Base-by-base conservation (phyloP, 306 rosid genomes). In the Casuarina glauca region DNA sequence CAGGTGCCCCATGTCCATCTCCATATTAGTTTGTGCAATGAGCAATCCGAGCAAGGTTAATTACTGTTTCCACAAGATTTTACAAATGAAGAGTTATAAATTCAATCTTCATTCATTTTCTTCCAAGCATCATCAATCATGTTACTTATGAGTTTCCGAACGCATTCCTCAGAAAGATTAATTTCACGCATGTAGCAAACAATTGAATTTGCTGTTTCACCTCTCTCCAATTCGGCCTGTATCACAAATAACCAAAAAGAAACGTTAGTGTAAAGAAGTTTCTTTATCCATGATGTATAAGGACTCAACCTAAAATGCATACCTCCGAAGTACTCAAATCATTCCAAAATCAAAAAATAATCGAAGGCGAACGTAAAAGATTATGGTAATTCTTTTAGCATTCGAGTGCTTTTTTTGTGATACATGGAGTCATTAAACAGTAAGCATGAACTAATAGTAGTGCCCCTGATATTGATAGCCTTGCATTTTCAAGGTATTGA, bases 251-350 rank as follows among this genome's bases (percentile, higher is more conserved):
- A 51, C 1, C 1, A 1, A 6, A 4, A 9, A 49, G 13, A 38
- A 5, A 1, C 42, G 9, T 54, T 45, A 41, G 6, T 41, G 6
- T 64, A 15, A 15, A 64, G 42, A 6, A 15, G 41, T 41, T 64
- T 38, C 26, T 38, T 38, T 2, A 8, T 9, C 32, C 32, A 26
- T 26, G 32, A 26, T 26, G 1, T 0, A 26, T 26, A 26, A 26
- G 1, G 32, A 26, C 0, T 26, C 32, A 26, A 26, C 32, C 32
- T 12, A 75, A 13, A 46, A 15, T 13, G 26, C 15, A 0, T 74
- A 88, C 90, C 88, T 12, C 61, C 0, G 87, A 86, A 32, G 94
- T 89, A 46, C 64, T 89, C 82, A 84, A 53, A 79, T 91, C 97
- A 46, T 91, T 89, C 76, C 79, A 80, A 15, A 89, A 89, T 42